phyloP scores from a whole-genome alignment of 768 basidiomycete species.

The Pisolithus sp. region DNA sequence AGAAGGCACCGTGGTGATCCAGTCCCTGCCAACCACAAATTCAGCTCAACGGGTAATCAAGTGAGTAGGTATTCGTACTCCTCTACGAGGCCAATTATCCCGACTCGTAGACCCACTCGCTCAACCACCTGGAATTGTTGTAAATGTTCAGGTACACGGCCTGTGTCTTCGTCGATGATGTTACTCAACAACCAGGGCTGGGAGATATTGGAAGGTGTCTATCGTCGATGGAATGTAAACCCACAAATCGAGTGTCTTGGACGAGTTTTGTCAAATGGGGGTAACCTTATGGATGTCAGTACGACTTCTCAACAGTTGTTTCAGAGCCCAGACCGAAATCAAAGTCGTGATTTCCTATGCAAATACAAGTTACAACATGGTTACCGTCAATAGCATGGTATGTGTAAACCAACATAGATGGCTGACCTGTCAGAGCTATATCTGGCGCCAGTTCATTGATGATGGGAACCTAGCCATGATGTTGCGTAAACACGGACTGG shows the following conservation, averaged over 20 bases:
- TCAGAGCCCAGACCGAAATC: conserved; percentile 57
- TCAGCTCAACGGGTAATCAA: not conserved
- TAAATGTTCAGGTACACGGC: conserved; percentile 52
- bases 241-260: conserved; percentile 66
- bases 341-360: conserved; percentile 84
- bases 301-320: not conserved
- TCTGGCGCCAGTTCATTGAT: conserved; percentile 79
- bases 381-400: conserved; percentile 4
- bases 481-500: conserved; percentile 2
- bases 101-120: conserved; percentile 62
- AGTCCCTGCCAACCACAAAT: conserved; percentile 48
- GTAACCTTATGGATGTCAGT: conserved; percentile 39
- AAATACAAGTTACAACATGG: not conserved
- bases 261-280: conserved; percentile 63
- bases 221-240: conserved; percentile 16
- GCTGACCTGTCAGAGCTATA: conserved; percentile 70
- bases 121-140: conserved; percentile 63
- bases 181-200: conserved; percentile 92
- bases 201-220: not conserved
- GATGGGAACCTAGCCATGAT: conserved; percentile 62
- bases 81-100: conserved; percentile 84
- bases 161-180: conserved; percentile 65
- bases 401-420: not conserved
- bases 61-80: conserved; percentile 37
- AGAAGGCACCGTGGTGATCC: conserved; percentile 81